Base-by-base conservation (phyloP, 495 filamentous ascomycete genomes). In the Aspergillus hancockii region DNA sequence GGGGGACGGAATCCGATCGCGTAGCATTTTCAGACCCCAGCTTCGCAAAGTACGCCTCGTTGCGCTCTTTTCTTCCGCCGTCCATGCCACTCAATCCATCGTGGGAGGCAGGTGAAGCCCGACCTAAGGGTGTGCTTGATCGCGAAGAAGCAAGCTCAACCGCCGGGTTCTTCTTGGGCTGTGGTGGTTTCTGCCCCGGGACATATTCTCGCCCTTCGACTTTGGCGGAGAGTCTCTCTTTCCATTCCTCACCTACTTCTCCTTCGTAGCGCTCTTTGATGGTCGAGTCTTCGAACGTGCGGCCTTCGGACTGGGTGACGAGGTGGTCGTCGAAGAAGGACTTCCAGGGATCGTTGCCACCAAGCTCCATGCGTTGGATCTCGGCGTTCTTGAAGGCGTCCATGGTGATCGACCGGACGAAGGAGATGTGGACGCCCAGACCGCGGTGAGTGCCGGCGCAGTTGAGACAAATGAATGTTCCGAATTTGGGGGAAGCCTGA, bases 371-470 rank as follows among this genome's bases (percentile, higher is more conserved):
- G 63, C 92, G 87, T 71, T 86, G 82, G 59, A 96, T 90, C 70
- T 96, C 92, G 57, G 79, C 78, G 61, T 83, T 83, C 71, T 98
- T 98, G 79, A 98, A 97, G 57, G 90, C 89, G 79, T 98, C 94
- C 94, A 98, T 98, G 49, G 90, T 95, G 62, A 98, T 91, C 59
- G 86, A 90, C 61, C 94, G 89, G 54, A 98, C 91, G 76, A 98
- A 98, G 68, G 92, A 97, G 68, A 98, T 96, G 79, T 98, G 94
- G 28, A 98, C 94, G 53, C 94, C 94, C 16, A 98, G 84, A 3
- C 91, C 90, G 63, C 94, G 90, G 78, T 98, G 94, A 28, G 92
- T 90, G 61, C 94, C 94, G 50, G 94, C 94, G 77, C 94, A 98
- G 59, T 86, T 90, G 45, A 98, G 86, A 75, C 94, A 98, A 78